Conservation (phyloP, 2,329 filamentous ascomycete species). For the Colletotrichum nymphaeae region DNA sequence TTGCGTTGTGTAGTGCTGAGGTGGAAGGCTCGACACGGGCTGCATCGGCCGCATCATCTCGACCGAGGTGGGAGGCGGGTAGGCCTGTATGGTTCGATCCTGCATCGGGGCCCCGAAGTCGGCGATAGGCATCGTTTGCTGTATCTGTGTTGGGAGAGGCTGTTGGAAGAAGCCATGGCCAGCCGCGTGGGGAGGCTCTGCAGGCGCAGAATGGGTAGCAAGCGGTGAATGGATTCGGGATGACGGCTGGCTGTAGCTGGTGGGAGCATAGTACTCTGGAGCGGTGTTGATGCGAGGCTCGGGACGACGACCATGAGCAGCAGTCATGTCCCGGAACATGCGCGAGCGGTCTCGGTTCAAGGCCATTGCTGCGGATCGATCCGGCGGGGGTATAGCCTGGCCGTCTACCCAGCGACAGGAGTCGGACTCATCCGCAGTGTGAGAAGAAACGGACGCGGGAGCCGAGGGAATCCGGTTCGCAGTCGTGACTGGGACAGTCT, state of each 20-base stretch:
- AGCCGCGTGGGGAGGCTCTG: background rate
- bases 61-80: slow-evolving; percentile 23
- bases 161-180: slow-evolving; percentile 27
- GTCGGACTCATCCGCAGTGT: slow-evolving; percentile 25
- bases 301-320: slow-evolving; percentile 11
- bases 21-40: slow-evolving; percentile 11
- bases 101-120: slow-evolving; percentile 21
- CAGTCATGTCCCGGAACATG: slow-evolving; percentile 26
- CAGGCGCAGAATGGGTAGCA: slow-evolving; percentile 16
- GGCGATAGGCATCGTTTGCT: slow-evolving; percentile 18
- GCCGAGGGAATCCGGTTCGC: slow-evolving; percentile 17
- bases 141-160: slow-evolving; percentile 10
- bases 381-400: slow-evolving; percentile 28
- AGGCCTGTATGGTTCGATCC: slow-evolving; percentile 23
- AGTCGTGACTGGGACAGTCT: background rate
- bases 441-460: slow-evolving; percentile 27
- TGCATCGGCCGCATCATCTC: slow-evolving; percentile 34
- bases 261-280: slow-evolving; percentile 23
- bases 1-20: slow-evolving; percentile 28
- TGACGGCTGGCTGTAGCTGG: slow-evolving; percentile 25
- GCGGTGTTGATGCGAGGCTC: slow-evolving; percentile 12
- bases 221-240: slow-evolving; percentile 28
- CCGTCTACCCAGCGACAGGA: slow-evolving; percentile 33
- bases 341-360: slow-evolving; percentile 32
- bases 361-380: slow-evolving; percentile 23